Evolutionary conservation across 1,284 basidiomycete genomes (phyloP), one percentile per base, ranked within the genome.

Genomic region (Earliella scabrosa): DNA sequence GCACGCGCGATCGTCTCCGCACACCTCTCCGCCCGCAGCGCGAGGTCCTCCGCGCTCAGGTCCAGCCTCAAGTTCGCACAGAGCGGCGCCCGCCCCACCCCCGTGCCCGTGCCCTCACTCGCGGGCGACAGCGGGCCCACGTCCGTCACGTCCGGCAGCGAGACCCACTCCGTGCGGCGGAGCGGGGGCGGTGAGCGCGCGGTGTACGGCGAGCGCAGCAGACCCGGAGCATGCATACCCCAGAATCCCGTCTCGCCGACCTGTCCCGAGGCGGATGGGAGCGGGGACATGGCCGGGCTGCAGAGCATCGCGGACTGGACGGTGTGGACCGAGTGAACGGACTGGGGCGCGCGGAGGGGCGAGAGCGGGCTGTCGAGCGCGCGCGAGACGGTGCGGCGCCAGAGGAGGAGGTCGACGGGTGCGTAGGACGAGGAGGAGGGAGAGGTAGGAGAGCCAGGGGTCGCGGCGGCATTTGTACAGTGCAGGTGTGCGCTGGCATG

Each of bases 1-100:
- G 66, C 64, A 24, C 59, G 60, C 13, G 53, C 56, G 44, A 61
- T 58, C 16, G 58, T 63, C 43, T 63, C 66, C 7, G 59, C 50
- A 35, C 62, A 64, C 34, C 39, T 52, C 45, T 65, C 62, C 18
- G 61, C 59, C 20, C 59, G 57, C 27, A 54, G 26, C 14, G 47
- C 21, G 34, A 67, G 59, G 49, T 59, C 50, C 21, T 61, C 59
- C 16, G 59, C 46, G 39, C 53, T 47, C n/a, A 65, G 47, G 26
- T 60, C 59, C 5, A 51, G 34, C 10, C 59, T 47, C 39, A 67
- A 48, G 50, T 65, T 48, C 5, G 55, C 45, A 27, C 46, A 43
- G 9, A 59, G 34, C 8, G 56, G 56, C 4, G 54, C 52, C 11
- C 54, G 40, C 13, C 46, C 23, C 13, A 21, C 24, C n/a, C n/a